These are phyloP conservation scores for Mikania micrantha DNA, from an alignment of 129 eudicot species.

Conservation along the genomic window DNA sequence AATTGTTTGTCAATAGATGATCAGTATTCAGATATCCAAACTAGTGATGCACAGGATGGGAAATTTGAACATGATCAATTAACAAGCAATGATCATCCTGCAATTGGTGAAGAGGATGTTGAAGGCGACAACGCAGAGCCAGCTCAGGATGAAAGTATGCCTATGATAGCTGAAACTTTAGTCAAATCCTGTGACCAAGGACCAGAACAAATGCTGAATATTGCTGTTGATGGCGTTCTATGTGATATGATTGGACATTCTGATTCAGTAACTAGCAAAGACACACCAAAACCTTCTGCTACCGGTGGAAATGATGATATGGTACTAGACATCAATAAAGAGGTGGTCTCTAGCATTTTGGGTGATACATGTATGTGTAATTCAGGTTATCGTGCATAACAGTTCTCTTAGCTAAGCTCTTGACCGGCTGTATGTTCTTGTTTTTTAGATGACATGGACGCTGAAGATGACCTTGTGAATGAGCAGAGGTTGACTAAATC, in stretches of 20 bases:
- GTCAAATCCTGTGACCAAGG: not conserved
- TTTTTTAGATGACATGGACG: constrained; percentile 20
- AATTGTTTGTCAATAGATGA: constrained; percentile 13
- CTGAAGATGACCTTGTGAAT: not conserved
- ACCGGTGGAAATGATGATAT: not conserved
- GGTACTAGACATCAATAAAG: constrained; percentile 2
- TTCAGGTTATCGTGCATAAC: not conserved
- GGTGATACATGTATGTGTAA: constrained; percentile 21
- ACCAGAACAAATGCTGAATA: not conserved
- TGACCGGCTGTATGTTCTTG: not conserved
- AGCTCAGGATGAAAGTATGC: constrained; percentile 5
- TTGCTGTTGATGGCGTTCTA: constrained; percentile 6
- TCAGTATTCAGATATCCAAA: not conserved
- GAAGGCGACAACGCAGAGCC: constrained; percentile 12
- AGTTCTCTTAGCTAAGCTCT: not conserved
- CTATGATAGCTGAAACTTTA: constrained; percentile 4
- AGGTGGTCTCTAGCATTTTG: constrained; percentile 2
- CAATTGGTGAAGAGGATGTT: not conserved
- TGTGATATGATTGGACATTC: too few species aligned
- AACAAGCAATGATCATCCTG: not conserved
- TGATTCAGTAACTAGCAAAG: not conserved
- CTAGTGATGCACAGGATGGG: constrained; percentile 5
- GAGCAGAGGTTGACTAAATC: constrained; percentile 10
- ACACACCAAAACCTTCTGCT: constrained; percentile 12
- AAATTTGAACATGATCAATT: constrained; percentile 12